phyloP scores from a whole-genome alignment of 78 protist genomes.

The Chrysochromulina tobinii region DNA sequence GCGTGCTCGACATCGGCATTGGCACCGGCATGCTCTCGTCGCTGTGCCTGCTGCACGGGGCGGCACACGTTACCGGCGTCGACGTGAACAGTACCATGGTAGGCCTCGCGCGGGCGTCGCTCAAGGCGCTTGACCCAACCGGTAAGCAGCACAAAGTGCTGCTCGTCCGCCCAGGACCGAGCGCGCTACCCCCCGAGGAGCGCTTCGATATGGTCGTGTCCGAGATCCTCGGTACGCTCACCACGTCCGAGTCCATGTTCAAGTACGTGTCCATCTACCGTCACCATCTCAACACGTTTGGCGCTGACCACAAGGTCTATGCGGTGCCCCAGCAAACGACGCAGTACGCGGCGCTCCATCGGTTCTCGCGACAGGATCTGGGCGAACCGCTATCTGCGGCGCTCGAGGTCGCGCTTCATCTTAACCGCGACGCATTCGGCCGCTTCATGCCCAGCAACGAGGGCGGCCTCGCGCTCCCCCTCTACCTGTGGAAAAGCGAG shows the following conservation, averaged over 20 bases:
- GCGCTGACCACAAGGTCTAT: neutral
- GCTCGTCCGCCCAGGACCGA: neutral
- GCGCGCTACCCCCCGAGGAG: neutral
- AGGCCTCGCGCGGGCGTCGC: neutral
- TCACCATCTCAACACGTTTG: neutral
- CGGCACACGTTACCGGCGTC: neutral
- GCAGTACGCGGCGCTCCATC: neutral
- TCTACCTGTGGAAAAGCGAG: neutral
- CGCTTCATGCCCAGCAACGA: neutral
- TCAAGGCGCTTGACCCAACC: neutral
- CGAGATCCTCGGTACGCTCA: neutral
- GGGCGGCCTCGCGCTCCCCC: constrained; percentile 2
- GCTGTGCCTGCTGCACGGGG: neutral
- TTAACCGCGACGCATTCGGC: neutral
- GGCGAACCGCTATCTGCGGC: neutral
- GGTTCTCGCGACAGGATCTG: neutral
- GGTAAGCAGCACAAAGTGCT: neutral
- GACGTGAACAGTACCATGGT: neutral
- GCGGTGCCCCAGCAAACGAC: neutral
- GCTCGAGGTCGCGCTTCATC: neutral
- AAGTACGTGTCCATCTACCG: neutral
- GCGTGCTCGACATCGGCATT: neutral
- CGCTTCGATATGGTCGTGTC: neutral
- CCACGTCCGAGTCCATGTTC: neutral
- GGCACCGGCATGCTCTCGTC: neutral